Conservation (phyloP, 2,329 filamentous ascomycete species). For the Aspergillus sp. region DNA sequence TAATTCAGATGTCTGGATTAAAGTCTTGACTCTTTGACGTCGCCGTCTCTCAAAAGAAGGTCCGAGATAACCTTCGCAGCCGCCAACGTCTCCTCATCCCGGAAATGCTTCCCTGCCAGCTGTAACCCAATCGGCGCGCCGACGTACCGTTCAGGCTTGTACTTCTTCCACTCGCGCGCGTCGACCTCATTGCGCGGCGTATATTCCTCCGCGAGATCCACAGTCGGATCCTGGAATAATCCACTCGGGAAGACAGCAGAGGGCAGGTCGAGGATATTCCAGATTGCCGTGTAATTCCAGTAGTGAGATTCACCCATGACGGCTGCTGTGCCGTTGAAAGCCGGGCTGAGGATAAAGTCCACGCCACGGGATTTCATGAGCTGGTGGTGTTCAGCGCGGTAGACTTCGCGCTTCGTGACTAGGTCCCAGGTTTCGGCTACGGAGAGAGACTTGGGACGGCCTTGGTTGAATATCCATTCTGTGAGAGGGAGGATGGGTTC, state of each 20-base stretch:
- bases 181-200: constrained; percentile 20
- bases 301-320: constrained; percentile 30
- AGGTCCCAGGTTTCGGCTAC: constrained; percentile 24
- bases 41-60: constrained; percentile 4
- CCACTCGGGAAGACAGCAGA: constrained; percentile 46
- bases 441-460: constrained; percentile 15
- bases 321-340: constrained; percentile 22
- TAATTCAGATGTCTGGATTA: no score
- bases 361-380: constrained; percentile 23
- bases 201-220: constrained; percentile 21
- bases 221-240: constrained; percentile 17
- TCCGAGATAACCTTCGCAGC: constrained; percentile 22
- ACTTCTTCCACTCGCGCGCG: constrained; percentile 29
- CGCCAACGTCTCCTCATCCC: constrained; percentile 48
- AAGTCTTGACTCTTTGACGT: no score
- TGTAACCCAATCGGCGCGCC: constrained; percentile 49
- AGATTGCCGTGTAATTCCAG: constrained; percentile 55
- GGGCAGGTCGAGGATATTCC: constrained; percentile 60
- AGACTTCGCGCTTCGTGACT: constrained; percentile 22
- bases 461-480: constrained; percentile 32
- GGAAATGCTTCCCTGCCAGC: constrained; percentile 45
- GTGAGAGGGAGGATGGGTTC: constrained; percentile 46
- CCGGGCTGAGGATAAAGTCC: constrained; percentile 28
- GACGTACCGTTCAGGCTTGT: constrained; percentile 28
- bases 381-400: constrained; percentile 27